phyloP scores from a whole-genome alignment of 1,139 yeast genomes.

The Saccharomycopsis hybrid region DNA sequence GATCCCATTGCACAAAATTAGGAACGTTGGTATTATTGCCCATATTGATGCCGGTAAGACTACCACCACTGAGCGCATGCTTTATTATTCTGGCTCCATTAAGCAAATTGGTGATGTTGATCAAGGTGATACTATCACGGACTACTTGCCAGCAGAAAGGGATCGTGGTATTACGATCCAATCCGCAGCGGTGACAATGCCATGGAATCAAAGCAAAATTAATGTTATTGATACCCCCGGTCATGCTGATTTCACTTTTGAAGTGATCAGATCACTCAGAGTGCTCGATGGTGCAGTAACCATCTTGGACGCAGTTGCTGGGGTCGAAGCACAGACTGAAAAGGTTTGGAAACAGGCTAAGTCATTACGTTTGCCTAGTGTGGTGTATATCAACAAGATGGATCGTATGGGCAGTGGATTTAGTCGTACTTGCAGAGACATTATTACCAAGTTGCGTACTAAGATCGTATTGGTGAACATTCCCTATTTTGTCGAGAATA shows the following conservation, averaged over 20 bases:
- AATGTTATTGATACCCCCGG: conserved; percentile 97
- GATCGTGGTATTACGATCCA: conserved; percentile 94
- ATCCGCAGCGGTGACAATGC: conserved; percentile 89
- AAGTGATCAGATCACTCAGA: conserved; percentile 80
- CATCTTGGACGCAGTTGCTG: conserved; percentile 91
- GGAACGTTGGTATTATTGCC: conserved; percentile 79
- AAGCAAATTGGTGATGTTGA: conserved; percentile 87
- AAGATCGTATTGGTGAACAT: conserved; percentile 67
- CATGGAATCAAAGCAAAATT: conserved; percentile 73
- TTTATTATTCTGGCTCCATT: conserved; percentile 79
- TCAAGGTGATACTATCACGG: conserved; percentile 95
- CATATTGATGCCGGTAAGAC: conserved; percentile 92
- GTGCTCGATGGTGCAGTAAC: conserved; percentile 94
- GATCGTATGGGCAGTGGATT: conserved; percentile 95
- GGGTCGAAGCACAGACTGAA: conserved; percentile 97
- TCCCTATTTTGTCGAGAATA: conserved; percentile 55
- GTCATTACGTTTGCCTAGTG: conserved; percentile 58
- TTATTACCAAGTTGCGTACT: conserved; percentile 71
- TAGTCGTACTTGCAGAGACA: conserved; percentile 80
- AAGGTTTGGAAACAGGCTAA: conserved; percentile 92
- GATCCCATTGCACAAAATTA: conserved; percentile 28
- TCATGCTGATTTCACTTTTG: conserved; percentile 96
- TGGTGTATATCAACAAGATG: conserved; percentile 88
- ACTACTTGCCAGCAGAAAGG: conserved; percentile 82
- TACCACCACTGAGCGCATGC: conserved; percentile 86